Percentiles rank a stretch among this genome's conserved stretches.
These are phyloP conservation scores for Massarina eburnea DNA, from an alignment of 2,329 filamentous ascomycete species.

Conservation along the genomic window DNA sequence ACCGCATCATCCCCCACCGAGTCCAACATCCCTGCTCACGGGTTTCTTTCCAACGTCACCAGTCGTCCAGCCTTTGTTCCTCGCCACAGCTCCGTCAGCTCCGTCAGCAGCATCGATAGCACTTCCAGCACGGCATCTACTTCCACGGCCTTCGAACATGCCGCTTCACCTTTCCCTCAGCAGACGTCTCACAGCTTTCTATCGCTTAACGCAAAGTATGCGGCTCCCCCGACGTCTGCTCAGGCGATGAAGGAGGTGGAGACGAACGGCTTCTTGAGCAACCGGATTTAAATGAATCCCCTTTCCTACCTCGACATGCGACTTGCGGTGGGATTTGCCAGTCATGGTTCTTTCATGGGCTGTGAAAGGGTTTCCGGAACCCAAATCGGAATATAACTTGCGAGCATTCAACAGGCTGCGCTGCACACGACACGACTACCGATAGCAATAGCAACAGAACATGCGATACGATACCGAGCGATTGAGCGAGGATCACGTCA, in stretches of 20 bases:
- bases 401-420: too few relatives aligned
- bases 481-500: constrained; percentile 1
- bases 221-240: constrained; percentile 23
- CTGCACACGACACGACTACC: too few relatives aligned
- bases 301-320: too few relatives aligned
- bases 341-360: background rate
- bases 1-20: constrained; percentile 11
- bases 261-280: constrained; percentile 33
- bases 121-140: constrained; percentile 30
- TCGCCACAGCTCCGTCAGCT: constrained; percentile 33
- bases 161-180: constrained; percentile 29
- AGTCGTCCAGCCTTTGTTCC: constrained; percentile 16
- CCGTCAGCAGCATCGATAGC: constrained; percentile 24
- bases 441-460: too few relatives aligned
- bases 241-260: constrained; percentile 25
- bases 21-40: constrained; percentile 30
- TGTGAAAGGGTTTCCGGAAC: background rate
- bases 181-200: constrained; percentile 35
- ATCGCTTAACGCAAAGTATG: constrained; percentile 37
- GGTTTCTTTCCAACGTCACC: constrained; percentile 42
- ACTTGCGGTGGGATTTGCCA: too few relatives aligned
- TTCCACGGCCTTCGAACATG: constrained; percentile 22
- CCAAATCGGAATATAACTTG: too few relatives aligned
- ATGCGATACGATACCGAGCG: constrained; percentile 1
- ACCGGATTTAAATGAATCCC: constrained; percentile 34